phyloP scores from a whole-genome alignment of 1,139 yeast species.

The Magnusiomyces paraingens region DNA sequence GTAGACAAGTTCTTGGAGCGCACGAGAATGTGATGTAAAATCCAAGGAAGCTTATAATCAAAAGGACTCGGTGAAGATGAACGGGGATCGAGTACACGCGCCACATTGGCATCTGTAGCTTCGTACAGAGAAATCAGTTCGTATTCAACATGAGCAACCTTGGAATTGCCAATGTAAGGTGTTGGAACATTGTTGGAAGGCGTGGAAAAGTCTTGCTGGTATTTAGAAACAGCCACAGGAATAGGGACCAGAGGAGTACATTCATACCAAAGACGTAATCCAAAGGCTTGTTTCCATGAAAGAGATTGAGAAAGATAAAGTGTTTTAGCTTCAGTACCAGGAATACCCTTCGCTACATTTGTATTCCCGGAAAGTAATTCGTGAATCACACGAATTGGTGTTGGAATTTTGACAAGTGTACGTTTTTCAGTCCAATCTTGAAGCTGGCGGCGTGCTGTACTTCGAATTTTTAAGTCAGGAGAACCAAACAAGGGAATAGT shows the following conservation, averaged over 20 bases:
- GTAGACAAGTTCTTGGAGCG: constrained; percentile 15
- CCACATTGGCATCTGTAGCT: constrained; percentile 28
- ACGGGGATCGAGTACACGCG: constrained; percentile 21
- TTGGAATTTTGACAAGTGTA: constrained; percentile 43
- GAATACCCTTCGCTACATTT: constrained; percentile 17
- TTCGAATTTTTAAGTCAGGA: constrained; percentile 45
- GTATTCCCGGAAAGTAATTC: constrained; percentile 55
- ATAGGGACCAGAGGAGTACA: constrained; percentile 37
- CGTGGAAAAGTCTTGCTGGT: constrained; percentile 24
- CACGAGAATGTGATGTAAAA: constrained; percentile 42
- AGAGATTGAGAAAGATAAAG: constrained; percentile 41
- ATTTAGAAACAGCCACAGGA: constrained; percentile 34
- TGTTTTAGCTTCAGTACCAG: constrained; percentile 24
- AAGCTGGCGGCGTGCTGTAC: constrained; percentile 55
- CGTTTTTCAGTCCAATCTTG: constrained; percentile 54
- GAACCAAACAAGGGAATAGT: constrained; percentile 67
- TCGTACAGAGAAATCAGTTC: constrained; percentile 41
- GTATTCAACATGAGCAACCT: constrained; percentile 25
- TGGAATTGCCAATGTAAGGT: constrained; percentile 26
- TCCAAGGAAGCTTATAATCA: constrained; percentile 49
- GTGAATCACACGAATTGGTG: constrained; percentile 50
- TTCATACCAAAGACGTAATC: constrained; percentile 57
- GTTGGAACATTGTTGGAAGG: constrained; percentile 19
- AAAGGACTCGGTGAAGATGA: constrained; percentile 16
- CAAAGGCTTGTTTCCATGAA: constrained; percentile 63